Conservation (phyloP, 495 filamentous ascomycete species). For the Neurospora sp. region DNA sequence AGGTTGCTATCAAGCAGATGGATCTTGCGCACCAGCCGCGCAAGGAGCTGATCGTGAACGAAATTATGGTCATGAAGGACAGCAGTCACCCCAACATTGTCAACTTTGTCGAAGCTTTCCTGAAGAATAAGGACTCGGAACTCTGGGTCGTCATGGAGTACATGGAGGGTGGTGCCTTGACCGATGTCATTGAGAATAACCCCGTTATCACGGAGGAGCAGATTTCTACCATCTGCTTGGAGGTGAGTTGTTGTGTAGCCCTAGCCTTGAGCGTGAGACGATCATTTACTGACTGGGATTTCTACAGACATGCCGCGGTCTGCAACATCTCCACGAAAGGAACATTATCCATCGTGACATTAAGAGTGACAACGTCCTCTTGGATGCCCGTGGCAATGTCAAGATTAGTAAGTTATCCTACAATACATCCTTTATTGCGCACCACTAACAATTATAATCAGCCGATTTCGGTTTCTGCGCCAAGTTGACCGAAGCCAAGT, state of each 20-base stretch:
- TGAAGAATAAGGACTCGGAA: constrained; percentile 84
- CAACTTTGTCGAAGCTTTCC: constrained; percentile 95
- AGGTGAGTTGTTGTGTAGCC: constrained; percentile 47
- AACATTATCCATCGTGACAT: constrained; percentile 99
- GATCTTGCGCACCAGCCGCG: constrained; percentile 92
- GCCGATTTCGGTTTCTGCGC: constrained; percentile 99
- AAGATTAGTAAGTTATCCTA: constrained; percentile 73
- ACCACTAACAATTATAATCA: constrained; percentile 32
- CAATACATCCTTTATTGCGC: not conserved
- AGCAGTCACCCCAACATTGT: constrained; percentile 96
- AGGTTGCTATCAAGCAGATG: constrained; percentile 99
- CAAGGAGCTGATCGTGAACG: constrained; percentile 98
- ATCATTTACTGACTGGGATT: constrained; percentile 22
- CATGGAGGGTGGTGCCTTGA: constrained; percentile 96
- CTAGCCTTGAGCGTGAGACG: not conserved
- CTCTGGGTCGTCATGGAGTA: constrained; percentile 99
- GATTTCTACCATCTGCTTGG: constrained; percentile 91
- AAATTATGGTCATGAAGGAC: constrained; percentile 99
- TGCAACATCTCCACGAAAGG: constrained; percentile 87
- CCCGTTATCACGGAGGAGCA: constrained; percentile 83
- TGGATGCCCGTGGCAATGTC: constrained; percentile 88
- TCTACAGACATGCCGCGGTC: constrained; percentile 79
- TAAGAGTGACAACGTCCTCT: constrained; percentile 94
- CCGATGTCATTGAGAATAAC: constrained; percentile 98
- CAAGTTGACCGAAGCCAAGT: constrained; percentile 93